These are phyloP conservation scores for Trifolium dubium DNA, from an alignment of 306 rosid species.

Conservation along the genomic window DNA sequence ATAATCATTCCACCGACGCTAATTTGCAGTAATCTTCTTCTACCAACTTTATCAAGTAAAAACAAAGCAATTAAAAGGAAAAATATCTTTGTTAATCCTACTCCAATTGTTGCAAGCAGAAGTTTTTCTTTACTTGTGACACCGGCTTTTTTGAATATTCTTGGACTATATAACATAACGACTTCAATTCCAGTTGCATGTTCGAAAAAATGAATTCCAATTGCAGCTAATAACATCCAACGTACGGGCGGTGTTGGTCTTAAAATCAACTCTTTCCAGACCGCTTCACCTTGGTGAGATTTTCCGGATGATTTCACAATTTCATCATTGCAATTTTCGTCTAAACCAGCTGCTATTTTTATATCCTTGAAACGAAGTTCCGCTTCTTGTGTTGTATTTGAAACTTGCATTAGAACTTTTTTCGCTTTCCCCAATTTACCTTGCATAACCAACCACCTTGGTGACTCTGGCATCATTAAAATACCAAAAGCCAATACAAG, in stretches of 20 bases:
- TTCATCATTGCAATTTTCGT: slow-evolving; percentile 45
- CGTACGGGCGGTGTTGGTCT: slow-evolving; percentile 66
- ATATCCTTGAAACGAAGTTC: slow-evolving; percentile 62
- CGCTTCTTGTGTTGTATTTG: slow-evolving; percentile 60
- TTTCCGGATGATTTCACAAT: not conserved
- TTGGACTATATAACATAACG: slow-evolving; percentile 74
- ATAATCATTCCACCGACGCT: slow-evolving; percentile 63
- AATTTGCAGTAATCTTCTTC: slow-evolving; percentile 56
- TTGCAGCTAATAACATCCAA: slow-evolving; percentile 62
- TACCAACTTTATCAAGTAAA: slow-evolving; percentile 67
- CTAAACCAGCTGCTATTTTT: slow-evolving; percentile 63
- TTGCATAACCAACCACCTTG: slow-evolving; percentile 82
- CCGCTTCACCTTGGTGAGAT: slow-evolving; percentile 46
- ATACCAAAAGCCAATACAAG: slow-evolving; percentile 53
- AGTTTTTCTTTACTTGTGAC: slow-evolving; percentile 59
- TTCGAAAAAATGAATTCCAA: slow-evolving; percentile 81
- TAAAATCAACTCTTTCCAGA: slow-evolving; percentile 67
- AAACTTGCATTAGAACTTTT: slow-evolving; percentile 48
- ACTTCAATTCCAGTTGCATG: slow-evolving; percentile 89
- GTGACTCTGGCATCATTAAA: slow-evolving; percentile 83
- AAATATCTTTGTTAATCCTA: slow-evolving; percentile 59
- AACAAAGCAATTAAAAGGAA: slow-evolving; percentile 59
- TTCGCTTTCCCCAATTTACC: slow-evolving; percentile 65
- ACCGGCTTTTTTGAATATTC: slow-evolving; percentile 81
- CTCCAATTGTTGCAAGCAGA: slow-evolving; percentile 71